Percentiles rank a stretch among this genome's conserved stretches.
These are phyloP conservation scores for Leishmania guyanensis DNA, from an alignment of 208 protist genomes.

Conservation along the genomic window DNA sequence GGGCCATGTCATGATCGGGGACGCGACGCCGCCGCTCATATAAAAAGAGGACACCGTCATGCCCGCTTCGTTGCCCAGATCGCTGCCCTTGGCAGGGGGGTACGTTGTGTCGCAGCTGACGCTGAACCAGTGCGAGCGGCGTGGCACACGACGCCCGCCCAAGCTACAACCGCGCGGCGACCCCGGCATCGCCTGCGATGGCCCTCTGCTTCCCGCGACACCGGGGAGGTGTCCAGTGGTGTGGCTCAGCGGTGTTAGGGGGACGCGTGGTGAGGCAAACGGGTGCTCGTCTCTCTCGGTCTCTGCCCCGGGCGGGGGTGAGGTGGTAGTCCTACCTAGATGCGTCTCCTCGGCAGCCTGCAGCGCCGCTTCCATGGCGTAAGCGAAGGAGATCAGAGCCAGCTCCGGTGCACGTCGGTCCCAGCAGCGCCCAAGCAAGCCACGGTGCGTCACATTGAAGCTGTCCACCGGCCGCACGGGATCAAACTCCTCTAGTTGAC, in stretches of 20 bases:
- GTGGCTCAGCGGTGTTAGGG: constrained; percentile 8
- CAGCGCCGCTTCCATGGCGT: constrained; percentile 30
- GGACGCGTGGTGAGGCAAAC: constrained; percentile 15
- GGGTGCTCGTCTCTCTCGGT: constrained; percentile 19
- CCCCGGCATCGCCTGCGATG: neutral
- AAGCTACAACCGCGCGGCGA: neutral
- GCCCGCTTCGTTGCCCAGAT: neutral
- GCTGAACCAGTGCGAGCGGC: constrained; percentile 65
- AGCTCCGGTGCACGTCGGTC: constrained; percentile 60
- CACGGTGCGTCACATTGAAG: constrained; percentile 72
- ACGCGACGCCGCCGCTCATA: constrained; percentile 16
- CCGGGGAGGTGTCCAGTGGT: neutral
- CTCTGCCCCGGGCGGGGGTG: neutral
- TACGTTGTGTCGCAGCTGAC: constrained; percentile 31
- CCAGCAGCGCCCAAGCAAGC: constrained; percentile 78
- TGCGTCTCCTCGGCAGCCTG: constrained; percentile 14
- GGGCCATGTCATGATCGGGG: neutral
- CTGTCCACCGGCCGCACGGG: constrained; percentile 57
- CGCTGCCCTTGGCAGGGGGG: neutral
- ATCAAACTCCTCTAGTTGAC: constrained; percentile 58
- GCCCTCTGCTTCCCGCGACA: neutral
- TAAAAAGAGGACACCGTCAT: constrained; percentile 11
- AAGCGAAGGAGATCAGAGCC: constrained; percentile 39
- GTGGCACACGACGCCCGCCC: constrained; percentile 30
- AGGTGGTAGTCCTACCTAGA: constrained; percentile 15